phyloP scores from a whole-genome alignment of 1,284 basidiomycete species.

The Microstroma glucosiphilum region DNA sequence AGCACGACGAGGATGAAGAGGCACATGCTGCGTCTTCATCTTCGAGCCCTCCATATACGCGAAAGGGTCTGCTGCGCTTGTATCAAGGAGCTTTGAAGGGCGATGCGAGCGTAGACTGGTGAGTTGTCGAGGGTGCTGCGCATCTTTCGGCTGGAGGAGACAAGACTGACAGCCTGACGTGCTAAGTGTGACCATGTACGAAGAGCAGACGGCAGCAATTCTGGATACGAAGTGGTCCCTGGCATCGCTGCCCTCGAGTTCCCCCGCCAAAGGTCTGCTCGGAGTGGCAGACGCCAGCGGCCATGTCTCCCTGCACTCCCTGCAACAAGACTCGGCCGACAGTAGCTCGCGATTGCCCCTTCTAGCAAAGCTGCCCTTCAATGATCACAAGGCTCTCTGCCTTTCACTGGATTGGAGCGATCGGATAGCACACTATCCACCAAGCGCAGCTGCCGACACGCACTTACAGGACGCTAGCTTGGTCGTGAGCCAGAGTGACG shows the following conservation, averaged over 20 bases:
- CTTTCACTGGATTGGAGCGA: slow-evolving; percentile 48
- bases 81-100: slow-evolving; percentile 11
- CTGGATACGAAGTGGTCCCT: slow-evolving; percentile 48
- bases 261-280: slow-evolving; percentile 14
- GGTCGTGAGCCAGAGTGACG: slow-evolving; percentile 47
- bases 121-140: neutral
- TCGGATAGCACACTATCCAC: slow-evolving; percentile 18
- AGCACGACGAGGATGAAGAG: slow-evolving; percentile 13
- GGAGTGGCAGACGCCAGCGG: slow-evolving; percentile 38
- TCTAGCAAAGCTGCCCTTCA: slow-evolving; percentile 25
- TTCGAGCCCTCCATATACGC: slow-evolving; percentile 28
- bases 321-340: neutral
- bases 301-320: slow-evolving; percentile 21
- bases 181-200: neutral
- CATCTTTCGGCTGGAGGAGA: neutral
- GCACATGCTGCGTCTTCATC: neutral
- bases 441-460: slow-evolving; percentile 12
- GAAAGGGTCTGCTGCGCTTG: slow-evolving; percentile 31
- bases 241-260: neutral
- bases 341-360: neutral
- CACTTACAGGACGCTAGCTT: slow-evolving; percentile 14
- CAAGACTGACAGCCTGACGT: neutral
- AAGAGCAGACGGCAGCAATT: slow-evolving; percentile 33
- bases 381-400: slow-evolving; percentile 33
- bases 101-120: neutral